Evolutionary conservation across 192 early-diverging fungal genomes (phyloP).

Genomic region (Umbelopsis sp.): DNA sequence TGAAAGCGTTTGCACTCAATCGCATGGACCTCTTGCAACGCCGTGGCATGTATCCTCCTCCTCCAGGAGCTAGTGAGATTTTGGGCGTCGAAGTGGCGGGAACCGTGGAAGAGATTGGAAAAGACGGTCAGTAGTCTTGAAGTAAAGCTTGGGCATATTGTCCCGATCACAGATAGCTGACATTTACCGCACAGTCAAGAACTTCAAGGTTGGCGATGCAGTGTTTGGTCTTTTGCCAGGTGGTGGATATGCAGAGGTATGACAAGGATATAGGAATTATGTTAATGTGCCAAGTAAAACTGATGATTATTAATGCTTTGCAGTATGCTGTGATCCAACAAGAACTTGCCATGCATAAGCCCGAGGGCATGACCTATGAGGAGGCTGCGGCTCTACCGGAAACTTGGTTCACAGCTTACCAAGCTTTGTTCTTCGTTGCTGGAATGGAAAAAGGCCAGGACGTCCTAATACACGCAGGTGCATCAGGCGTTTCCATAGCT

Average conservation of each 20-base stretch:
- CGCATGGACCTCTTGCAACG: conserved; percentile 81
- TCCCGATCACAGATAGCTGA: neutral
- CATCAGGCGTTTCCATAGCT: conserved; percentile 73
- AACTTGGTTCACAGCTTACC: conserved; percentile 80
- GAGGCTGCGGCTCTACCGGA: conserved; percentile 76
- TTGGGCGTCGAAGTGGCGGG: conserved; percentile 81
- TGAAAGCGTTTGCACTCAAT: conserved; percentile 68
- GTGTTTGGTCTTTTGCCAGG: conserved; percentile 77
- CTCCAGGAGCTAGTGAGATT: conserved; percentile 61
- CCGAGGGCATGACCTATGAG: conserved; percentile 55
- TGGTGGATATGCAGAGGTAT: conserved; percentile 74
- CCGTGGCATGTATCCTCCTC: conserved; percentile 69
- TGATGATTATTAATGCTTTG: neutral
- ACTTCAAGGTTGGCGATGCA: conserved; percentile 64
- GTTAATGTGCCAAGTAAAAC: neutral
- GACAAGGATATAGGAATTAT: neutral
- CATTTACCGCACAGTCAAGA: conserved; percentile 25
- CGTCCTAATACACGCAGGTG: conserved; percentile 81
- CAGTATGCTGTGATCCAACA: conserved; percentile 69
- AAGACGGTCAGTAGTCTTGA: conserved; percentile 31
- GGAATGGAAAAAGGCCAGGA: conserved; percentile 60
- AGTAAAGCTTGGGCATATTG: neutral
- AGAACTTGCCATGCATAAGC: conserved; percentile 59
- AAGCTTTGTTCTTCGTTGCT: conserved; percentile 67
- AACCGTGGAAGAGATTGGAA: conserved; percentile 53